Base-by-base conservation (phyloP, 345 rosid species). In the Bruguiera sexangula region DNA sequence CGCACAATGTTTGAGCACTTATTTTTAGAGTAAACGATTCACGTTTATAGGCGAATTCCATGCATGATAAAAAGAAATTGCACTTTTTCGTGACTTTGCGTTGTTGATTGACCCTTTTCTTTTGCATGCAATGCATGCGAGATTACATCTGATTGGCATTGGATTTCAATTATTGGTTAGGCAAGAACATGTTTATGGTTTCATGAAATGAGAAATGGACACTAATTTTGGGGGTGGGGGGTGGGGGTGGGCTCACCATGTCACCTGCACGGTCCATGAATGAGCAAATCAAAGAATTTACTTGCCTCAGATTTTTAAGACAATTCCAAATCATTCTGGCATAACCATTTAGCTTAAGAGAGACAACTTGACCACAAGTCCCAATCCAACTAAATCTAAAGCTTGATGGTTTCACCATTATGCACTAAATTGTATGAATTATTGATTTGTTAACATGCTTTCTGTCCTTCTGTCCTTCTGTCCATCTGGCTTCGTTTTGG, bases 81-180 rank as follows among this genome's bases (percentile, higher is more conserved):
- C 16, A 57, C 65, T 59, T 32, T 67, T 68, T 32, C 43, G 2
- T 0, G 2, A n/a, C 51, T 54, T 68, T 63, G 30, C 66, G 59
- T 8, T 55, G 43, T 24, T 55, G 69, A 75, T 75, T 60, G 76
- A 34, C 68, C 57, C 39, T 58, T 53, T 18, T 63, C 60, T 20
- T 31, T 61, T 29, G 60, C 71, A 78, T 69, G 67, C 70, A 73
- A 46, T 76, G 70, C 66, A 70, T 54, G 69, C 59, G 79, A 52
- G 67, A 69, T 66, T 62, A 69, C 36, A 6, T 22, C 8, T 32
- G 67, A 50, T 34, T 63, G 66, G 51, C 21, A 56, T 3, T 18
- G 55, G 46, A 58, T 52, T 31, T 73, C 65, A 69, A 83, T 80
- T 70, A 78, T 76, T 71, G 73, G 67, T 72, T 62, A 60, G 77